Percentiles rank a stretch among this genome's conserved stretches.
Evolutionary conservation across 73 alveolate genomes (phyloP).

Genomic region (Paraurostyla sp.): DNA sequence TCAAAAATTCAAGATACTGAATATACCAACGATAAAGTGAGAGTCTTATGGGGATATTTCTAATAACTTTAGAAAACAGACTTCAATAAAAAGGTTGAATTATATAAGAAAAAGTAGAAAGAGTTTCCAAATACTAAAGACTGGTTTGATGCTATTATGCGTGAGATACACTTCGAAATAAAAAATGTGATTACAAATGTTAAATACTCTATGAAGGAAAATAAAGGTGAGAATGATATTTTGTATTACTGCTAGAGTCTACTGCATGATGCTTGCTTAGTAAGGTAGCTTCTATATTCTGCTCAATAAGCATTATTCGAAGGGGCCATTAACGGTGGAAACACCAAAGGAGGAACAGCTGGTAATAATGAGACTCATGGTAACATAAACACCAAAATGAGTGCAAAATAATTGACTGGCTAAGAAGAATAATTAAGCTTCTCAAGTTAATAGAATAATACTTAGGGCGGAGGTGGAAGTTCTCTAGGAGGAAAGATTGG

Average conservation of each 20-base stretch:
- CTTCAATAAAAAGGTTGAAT: slow-evolving; percentile 50
- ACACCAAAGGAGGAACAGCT: neutral
- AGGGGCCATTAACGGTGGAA: slow-evolving; percentile 38
- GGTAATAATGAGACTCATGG: neutral
- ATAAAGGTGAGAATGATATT: slow-evolving; percentile 46
- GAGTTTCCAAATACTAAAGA: slow-evolving; percentile 60
- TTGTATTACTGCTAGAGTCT: slow-evolving; percentile 29
- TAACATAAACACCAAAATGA: neutral
- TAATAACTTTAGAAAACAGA: slow-evolving; percentile 39
- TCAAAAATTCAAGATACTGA: slow-evolving; percentile 41
- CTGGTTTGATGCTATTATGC: slow-evolving; percentile 44
- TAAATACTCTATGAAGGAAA: slow-evolving; percentile 49
- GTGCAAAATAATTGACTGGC: neutral
- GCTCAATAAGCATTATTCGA: slow-evolving; percentile 38
- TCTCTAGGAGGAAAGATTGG: slow-evolving; percentile 30
- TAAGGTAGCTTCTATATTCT: slow-evolving; percentile 19
- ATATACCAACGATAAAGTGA: slow-evolving; percentile 34
- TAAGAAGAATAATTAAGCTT: neutral
- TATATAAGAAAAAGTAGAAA: neutral
- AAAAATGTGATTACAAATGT: slow-evolving; percentile 17
- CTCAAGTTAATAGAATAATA: neutral
- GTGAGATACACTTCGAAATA: slow-evolving; percentile 29
- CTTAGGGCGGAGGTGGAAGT: slow-evolving; percentile 9
- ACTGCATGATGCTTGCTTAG: slow-evolving; percentile 55
- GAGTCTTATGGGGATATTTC: slow-evolving; percentile 30